Evolutionary conservation across 1,139 yeast species (phyloP).

Genomic region (Scheffersomyces stambukii): DNA sequence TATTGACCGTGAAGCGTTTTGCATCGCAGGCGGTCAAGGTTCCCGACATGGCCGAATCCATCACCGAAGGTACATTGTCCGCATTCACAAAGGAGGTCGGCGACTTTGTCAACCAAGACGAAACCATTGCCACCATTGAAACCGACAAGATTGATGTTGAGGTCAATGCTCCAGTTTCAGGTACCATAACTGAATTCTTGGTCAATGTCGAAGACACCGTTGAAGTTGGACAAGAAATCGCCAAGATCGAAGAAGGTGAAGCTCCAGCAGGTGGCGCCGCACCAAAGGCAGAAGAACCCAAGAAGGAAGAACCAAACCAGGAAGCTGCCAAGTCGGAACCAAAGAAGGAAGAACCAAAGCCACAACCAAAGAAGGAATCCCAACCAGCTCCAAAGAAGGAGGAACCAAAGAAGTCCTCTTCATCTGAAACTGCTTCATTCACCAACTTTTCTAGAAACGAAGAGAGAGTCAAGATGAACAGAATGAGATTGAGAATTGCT

Average conservation of each 20-base stretch:
- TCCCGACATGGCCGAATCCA: constrained; percentile 98
- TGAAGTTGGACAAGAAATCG: constrained; percentile 91
- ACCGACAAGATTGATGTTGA: constrained; percentile 98
- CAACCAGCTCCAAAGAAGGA: constrained; percentile 22
- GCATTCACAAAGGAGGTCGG: constrained; percentile 81
- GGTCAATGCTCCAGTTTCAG: constrained; percentile 91
- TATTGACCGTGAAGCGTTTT: constrained; percentile 28
- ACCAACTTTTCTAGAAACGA: constrained; percentile 78
- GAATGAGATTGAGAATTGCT: constrained; percentile 99
- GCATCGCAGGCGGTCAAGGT: constrained; percentile 68
- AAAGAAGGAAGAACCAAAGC: constrained; percentile 17
- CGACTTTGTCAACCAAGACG: constrained; percentile 83
- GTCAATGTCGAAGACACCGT: constrained; percentile 90
- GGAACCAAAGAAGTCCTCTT: constrained; percentile 20
- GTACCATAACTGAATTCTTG: constrained; percentile 81
- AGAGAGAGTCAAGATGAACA: constrained; percentile 96
- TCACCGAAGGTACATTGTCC: constrained; percentile 92
- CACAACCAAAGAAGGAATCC: constrained; percentile 17
- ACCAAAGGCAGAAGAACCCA: constrained; percentile 41
- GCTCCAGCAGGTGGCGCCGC: constrained; percentile 64
- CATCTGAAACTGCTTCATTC: constrained; percentile 38
- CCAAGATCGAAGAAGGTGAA: constrained; percentile 86
- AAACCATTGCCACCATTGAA: constrained; percentile 93
- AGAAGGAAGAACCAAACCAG: constrained; percentile 12
- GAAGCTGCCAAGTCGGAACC: constrained; percentile 14